Percentiles rank a stretch among this genome's conserved stretches.
Evolutionary conservation across 352 stramenopile species (phyloP).

Genomic region (Pythium plurisporium): DNA sequence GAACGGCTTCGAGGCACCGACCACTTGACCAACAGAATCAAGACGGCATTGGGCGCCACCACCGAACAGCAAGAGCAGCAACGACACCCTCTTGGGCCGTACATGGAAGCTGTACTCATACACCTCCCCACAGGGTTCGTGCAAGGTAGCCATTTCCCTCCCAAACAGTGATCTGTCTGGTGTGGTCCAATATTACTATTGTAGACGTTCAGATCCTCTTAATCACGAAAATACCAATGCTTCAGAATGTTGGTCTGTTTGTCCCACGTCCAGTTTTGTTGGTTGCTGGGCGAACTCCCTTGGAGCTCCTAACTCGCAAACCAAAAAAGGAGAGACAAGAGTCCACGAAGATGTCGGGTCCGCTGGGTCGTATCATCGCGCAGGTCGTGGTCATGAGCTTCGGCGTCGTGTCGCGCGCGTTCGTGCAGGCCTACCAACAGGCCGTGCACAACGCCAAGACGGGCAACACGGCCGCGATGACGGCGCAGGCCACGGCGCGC

Average conservation of each 20-base stretch:
- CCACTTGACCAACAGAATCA: constrained; percentile 35
- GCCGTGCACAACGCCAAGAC: constrained; percentile 82
- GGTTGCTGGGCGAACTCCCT: constrained; percentile 15
- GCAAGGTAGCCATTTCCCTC: constrained; percentile 5
- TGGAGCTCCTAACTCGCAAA: not conserved
- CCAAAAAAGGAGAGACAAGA: constrained; percentile 6
- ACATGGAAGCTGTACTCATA: constrained; percentile 38
- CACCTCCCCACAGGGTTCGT: constrained; percentile 36
- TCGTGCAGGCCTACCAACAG: constrained; percentile 87
- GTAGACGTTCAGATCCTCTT: not conserved
- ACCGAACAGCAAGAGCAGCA: constrained; percentile 43
- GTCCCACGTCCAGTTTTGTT: constrained; percentile 14
- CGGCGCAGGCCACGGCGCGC: constrained; percentile 49
- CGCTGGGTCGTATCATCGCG: constrained; percentile 73
- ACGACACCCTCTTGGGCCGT: constrained; percentile 46
- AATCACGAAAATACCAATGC: not conserved
- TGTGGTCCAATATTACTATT: not conserved
- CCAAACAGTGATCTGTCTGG: constrained; percentile 8
- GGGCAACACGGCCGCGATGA: constrained; percentile 64
- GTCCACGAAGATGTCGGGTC: constrained; percentile 59
- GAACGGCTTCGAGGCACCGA: constrained; percentile 40
- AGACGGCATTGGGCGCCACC: constrained; percentile 30
- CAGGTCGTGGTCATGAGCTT: constrained; percentile 82
- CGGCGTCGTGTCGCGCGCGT: constrained; percentile 79
- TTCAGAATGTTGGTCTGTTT: constrained; percentile 19